Conservation (phyloP, 345 rosid genomes). For the Eucalyptus polybractea region DNA sequence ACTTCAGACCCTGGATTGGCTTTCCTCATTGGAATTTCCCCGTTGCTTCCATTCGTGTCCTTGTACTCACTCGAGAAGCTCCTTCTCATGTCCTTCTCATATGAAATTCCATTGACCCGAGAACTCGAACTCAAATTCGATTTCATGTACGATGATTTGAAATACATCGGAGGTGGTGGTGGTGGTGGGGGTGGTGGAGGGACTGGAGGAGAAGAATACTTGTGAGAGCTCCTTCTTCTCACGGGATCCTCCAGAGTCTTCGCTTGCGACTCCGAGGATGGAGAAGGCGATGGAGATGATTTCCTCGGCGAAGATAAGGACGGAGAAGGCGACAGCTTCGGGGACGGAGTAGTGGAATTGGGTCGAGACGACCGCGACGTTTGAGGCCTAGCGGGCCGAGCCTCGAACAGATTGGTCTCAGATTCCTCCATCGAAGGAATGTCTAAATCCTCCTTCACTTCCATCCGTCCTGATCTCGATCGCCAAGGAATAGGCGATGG, state of each 20-base stretch:
- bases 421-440: conserved; percentile 18
- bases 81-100: conserved; percentile 3
- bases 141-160: conserved; percentile 20
- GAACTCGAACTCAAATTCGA: neutral
- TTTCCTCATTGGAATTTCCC: neutral
- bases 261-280: conserved; percentile 21
- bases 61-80: conserved; percentile 5
- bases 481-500: conserved; percentile 98
- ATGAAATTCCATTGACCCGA: neutral
- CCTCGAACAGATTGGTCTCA: conserved; percentile 4
- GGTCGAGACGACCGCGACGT: conserved; percentile 7
- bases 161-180: neutral
- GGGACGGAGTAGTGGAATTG: neutral
- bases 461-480: conserved; percentile 71
- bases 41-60: neutral
- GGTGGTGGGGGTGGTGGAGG: conserved; percentile 67
- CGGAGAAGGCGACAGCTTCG: neutral
- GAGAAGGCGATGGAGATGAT: conserved; percentile 23
- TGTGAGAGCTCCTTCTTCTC: conserved; percentile 32
- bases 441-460: conserved; percentile 23
- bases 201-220: conserved; percentile 44
- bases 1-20: neutral
- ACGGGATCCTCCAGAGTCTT: conserved; percentile 31
- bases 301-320: conserved; percentile 26
- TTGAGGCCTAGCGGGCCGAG: conserved; percentile 11